phyloP scores from a whole-genome alignment of 306 rosid genomes.

The Quercus mongolica region DNA sequence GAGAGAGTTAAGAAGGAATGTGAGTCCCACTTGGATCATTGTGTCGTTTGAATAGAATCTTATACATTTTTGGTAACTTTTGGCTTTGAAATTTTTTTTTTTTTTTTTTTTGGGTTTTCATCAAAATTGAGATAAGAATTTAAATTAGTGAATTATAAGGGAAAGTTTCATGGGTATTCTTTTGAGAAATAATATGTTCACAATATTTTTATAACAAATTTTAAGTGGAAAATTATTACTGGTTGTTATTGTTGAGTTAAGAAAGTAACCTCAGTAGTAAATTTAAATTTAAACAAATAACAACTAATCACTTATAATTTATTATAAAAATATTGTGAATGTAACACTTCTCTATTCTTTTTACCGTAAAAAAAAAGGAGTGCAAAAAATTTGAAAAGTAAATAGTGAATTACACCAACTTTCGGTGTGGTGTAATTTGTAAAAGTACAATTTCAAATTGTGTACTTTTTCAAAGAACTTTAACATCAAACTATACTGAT shows the following conservation, averaged over 20 bases:
- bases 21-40: slow-evolving; percentile 30
- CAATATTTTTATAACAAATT: accelerated
- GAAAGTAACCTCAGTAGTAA: accelerated
- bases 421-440: too few species aligned
- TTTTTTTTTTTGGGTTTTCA: background rate
- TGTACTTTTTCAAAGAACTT: background rate
- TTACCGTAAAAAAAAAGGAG: too few species aligned
- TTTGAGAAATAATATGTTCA: accelerated
- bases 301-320: accelerated
- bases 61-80: background rate
- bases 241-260: too few species aligned
- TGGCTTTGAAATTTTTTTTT: background rate
- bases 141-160: background rate
- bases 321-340: accelerated
- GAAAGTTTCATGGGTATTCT: background rate
- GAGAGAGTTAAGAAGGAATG: background rate
- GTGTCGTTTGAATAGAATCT: slow-evolving; percentile 31
- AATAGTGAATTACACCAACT: too few species aligned
- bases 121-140: background rate
- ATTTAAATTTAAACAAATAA: too few species aligned
- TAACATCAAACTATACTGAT: too few species aligned
- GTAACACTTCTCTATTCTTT: accelerated
- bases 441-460: background rate
- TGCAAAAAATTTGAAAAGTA: too few species aligned
- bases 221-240: accelerated